Evolutionary conservation across 1,284 basidiomycete species (phyloP).

Genomic region (Microbotryum saponariae): DNA sequence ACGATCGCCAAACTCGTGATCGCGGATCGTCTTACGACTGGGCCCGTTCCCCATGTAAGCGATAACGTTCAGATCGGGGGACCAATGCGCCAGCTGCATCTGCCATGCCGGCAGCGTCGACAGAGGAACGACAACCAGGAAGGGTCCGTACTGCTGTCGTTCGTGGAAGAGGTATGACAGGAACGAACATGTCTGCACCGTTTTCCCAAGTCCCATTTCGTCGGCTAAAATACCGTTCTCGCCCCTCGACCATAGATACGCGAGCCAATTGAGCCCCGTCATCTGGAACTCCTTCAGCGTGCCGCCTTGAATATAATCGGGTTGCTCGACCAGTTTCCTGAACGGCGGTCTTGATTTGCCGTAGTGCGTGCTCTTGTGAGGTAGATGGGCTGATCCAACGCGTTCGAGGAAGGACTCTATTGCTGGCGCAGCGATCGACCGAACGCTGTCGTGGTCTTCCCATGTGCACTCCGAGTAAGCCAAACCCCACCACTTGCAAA

Average conservation of each 20-base stretch:
- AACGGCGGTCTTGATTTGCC: slow-evolving; percentile 68
- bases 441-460: slow-evolving; percentile 57
- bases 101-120: slow-evolving; percentile 99
- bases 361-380: slow-evolving; percentile 74
- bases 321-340: slow-evolving; percentile 80
- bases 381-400: slow-evolving; percentile 71
- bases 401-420: slow-evolving; percentile 74
- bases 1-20: slow-evolving; percentile 76
- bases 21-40: slow-evolving; percentile 83
- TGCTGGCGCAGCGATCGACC: slow-evolving; percentile 48
- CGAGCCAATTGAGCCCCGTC: slow-evolving; percentile 96
- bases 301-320: slow-evolving; percentile 71
- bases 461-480: slow-evolving; percentile 95
- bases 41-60: slow-evolving; percentile 88
- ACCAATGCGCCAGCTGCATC: slow-evolving; percentile 88
- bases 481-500: slow-evolving; percentile 95
- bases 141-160: slow-evolving; percentile 88
- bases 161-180: slow-evolving; percentile 93
- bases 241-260: slow-evolving; percentile 88
- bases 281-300: slow-evolving; percentile 96
- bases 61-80: slow-evolving; percentile 93
- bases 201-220: slow-evolving; percentile 99
- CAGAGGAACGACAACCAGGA: slow-evolving; percentile 93
- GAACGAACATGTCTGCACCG: slow-evolving; percentile 94
- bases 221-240: slow-evolving; percentile 97